Evolutionary conservation across 1,284 basidiomycete species (phyloP), one percentile per base, ranked within the genome.

Genomic region (Amylostereum chailletii): DNA sequence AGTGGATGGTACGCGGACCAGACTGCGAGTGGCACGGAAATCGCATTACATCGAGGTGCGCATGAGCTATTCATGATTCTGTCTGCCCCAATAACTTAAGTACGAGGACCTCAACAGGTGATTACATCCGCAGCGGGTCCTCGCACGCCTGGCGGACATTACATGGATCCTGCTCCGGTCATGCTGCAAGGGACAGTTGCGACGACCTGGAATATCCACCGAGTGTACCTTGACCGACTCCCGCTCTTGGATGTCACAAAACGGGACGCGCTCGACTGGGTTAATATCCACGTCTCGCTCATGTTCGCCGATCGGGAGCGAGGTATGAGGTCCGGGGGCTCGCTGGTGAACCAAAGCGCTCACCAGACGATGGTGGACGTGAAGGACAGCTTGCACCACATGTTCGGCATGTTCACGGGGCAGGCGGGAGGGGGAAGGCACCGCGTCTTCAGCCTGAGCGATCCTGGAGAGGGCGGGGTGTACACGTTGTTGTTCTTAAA

Each of bases 31-130:
- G 32, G 77, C 76, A 5, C 68, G 79, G 32, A 74, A 71, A 53
- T 80, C 76, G 3, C 65, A 58, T 26, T 80, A 74, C 53, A 65
- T 79, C 6, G 77, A 81, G 65, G 78, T 78, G 3, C 29, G 42
- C 10, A 9, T 29, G 37, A 10, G 64, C 19, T 51, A 33, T 33
- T 38, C 11, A 44, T 41, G 10, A n/a, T n/a, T 34, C 3, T 42
- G 19, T 29, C 19, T 26, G 11, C 38, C 68, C 68, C 29, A 59
- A 63, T 46, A 26, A 34, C 5, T 5, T 11, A 42, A 33, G 10
- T 5, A 29, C 26, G 45, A 7, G 46, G 29, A 3, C 33, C 19
- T 31, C 62, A 45, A 5, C 47, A 68, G 67, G 50, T 66, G 5
- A 55, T 64, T 27, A 60, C 58, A 7, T 58, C 60, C 5, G 33